phyloP scores from a whole-genome alignment of 2,329 filamentous ascomycete species.

The Alternaria sp. region DNA sequence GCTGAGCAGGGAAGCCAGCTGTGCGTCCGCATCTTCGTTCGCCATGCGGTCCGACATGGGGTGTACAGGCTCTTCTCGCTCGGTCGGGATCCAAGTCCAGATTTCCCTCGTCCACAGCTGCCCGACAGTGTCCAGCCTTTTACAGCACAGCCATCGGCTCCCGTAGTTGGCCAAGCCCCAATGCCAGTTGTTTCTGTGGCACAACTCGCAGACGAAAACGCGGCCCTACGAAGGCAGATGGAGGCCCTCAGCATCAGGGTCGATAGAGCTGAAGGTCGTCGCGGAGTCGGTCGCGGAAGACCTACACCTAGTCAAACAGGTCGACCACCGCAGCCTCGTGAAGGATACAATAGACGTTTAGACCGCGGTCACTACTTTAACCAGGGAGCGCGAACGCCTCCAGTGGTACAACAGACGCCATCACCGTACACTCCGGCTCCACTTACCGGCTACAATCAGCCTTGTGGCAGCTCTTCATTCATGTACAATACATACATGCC shows the following conservation, averaged over 20 bases:
- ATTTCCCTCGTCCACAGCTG: constrained; percentile 9
- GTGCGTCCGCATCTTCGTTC: constrained; percentile 19
- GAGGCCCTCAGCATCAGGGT: not conserved
- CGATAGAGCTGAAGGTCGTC: not conserved
- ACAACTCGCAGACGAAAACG: not conserved
- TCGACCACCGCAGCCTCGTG: not conserved
- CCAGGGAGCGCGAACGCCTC: not conserved
- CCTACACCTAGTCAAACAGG: not conserved
- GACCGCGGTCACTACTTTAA: not conserved
- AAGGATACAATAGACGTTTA: not conserved
- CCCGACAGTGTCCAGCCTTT: not conserved
- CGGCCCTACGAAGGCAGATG: not conserved
- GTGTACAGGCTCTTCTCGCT: constrained; percentile 14
- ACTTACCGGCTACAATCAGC: not conserved
- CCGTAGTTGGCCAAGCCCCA: not conserved
- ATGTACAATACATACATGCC: not conserved
- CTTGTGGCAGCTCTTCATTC: not conserved
- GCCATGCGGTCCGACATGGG: constrained; percentile 16
- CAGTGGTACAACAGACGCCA: not conserved
- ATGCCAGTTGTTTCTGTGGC: not conserved
- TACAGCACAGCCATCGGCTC: not conserved
- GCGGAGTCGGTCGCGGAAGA: not conserved
- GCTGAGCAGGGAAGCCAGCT: not conserved
- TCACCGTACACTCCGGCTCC: not conserved
- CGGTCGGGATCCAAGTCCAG: constrained; percentile 7